Percentiles rank a stretch among this genome's conserved stretches.
Evolutionary conservation across 2,329 filamentous ascomycete species (phyloP).

Genomic region (Beauveria varroae): DNA sequence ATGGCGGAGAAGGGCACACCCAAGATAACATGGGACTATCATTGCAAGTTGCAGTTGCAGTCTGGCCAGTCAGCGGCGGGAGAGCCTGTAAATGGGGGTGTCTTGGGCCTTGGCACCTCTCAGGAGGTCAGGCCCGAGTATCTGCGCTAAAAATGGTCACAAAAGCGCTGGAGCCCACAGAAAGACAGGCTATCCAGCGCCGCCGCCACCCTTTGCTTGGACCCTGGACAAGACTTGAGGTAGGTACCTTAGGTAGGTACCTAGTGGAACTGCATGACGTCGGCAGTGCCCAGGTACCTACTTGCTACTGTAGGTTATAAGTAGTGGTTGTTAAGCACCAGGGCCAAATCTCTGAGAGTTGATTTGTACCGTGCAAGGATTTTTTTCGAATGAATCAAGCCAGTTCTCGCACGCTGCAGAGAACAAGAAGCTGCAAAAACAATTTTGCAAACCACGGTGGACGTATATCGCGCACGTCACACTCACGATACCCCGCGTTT

Average conservation of each 20-base stretch:
- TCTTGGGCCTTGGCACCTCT: neutral
- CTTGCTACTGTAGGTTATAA: neutral
- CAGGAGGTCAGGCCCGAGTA: conserved; percentile 1
- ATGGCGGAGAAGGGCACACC: neutral
- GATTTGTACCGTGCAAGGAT: neutral
- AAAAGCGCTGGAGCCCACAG: neutral
- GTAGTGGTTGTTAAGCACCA: too few species aligned
- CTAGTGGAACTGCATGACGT: too few species aligned
- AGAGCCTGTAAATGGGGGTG: neutral
- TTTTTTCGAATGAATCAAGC: neutral
- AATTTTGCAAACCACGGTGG: neutral
- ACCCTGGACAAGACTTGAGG: neutral
- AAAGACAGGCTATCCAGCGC: neutral
- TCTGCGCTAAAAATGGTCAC: neutral
- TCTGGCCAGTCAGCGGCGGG: conserved; percentile 1
- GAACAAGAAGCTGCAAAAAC: neutral
- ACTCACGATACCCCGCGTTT: conserved; percentile 2
- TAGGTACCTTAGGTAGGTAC: too few species aligned
- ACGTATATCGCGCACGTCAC: neutral
- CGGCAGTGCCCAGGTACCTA: neutral
- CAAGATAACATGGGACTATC: conserved; percentile 4
- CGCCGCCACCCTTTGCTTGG: neutral
- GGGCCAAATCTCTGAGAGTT: neutral
- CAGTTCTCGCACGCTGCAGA: neutral
- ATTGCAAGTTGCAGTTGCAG: neutral